phyloP scores from a whole-genome alignment of 345 rosid species.

The Microthlaspi erraticum region DNA sequence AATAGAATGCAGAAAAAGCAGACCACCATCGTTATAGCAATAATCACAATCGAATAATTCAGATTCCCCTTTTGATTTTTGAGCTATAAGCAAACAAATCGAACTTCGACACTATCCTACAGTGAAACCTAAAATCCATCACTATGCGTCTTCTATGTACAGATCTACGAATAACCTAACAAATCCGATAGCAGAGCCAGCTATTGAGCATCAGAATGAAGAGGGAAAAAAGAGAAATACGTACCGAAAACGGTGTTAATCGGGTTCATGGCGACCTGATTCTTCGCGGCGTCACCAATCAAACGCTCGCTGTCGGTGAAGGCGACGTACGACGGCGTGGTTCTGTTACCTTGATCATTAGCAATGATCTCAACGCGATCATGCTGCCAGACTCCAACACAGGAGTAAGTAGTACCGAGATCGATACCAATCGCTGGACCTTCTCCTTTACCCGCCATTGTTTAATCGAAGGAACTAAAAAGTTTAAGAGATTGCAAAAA shows the following conservation, averaged over 20 bases:
- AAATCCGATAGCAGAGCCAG: neutral
- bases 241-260: conserved; percentile 64
- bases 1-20: neutral
- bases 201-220: neutral
- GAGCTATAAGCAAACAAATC: neutral
- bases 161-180: conserved; percentile 25
- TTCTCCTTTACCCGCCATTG: conserved; percentile 64
- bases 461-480: neutral
- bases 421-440: conserved; percentile 72
- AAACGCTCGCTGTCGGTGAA: conserved; percentile 62
- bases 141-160: neutral
- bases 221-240: neutral
- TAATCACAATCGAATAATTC: neutral
- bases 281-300: conserved; percentile 72
- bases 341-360: conserved; percentile 63
- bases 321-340: conserved; percentile 61
- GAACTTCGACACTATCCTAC: neutral
- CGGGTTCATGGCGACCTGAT: conserved; percentile 72
- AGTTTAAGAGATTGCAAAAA: neutral
- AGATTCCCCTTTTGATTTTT: too few species aligned
- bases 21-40: neutral
- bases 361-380: conserved; percentile 71
- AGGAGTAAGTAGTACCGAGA: conserved; percentile 64
- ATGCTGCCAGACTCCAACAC: conserved; percentile 70
- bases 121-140: neutral